These are phyloP conservation scores for Zasmidium citrigriseum DNA, from an alignment of 2,329 filamentous ascomycete species.

Conservation along the genomic window DNA sequence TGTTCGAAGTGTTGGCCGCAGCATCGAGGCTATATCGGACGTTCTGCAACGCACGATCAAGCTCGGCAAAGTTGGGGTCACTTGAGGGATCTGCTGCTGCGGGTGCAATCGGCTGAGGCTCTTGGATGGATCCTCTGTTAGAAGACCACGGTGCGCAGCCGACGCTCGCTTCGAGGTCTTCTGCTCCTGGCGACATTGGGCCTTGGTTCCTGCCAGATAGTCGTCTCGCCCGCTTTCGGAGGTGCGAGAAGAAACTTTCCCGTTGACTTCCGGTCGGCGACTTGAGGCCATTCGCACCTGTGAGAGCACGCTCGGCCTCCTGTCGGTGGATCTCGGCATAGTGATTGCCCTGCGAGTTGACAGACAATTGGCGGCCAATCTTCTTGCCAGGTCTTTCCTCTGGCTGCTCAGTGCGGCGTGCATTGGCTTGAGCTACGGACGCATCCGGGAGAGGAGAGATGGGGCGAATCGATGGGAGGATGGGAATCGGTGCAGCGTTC, in stretches of 20 bases:
- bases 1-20: constrained; percentile 31
- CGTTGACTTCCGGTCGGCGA: constrained; percentile 80
- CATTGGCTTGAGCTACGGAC: constrained; percentile 84
- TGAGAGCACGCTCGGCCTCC: constrained; percentile 87
- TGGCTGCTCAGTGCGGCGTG: constrained; percentile 50
- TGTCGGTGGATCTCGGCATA: constrained; percentile 87
- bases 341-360: constrained; percentile 89
- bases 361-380: constrained; percentile 89
- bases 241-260: constrained; percentile 97
- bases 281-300: constrained; percentile 72
- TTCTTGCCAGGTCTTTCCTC: constrained; percentile 76
- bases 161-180: constrained; percentile 90
- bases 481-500: constrained; percentile 85
- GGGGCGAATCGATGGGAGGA: constrained; percentile 88
- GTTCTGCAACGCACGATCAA: constrained; percentile 63
- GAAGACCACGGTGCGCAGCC: constrained; percentile 83
- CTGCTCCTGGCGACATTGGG: constrained; percentile 73
- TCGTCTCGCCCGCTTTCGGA: constrained; percentile 87
- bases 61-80: constrained; percentile 57
- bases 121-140: constrained; percentile 68
- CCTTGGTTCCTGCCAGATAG: constrained; percentile 89
- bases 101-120: constrained; percentile 54
- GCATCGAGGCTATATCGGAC: constrained; percentile 61
- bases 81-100: constrained; percentile 46
- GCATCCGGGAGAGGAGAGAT: constrained; percentile 96